Base-by-base conservation (phyloP, 352 stramenopile species). In the Pythium vanterpoolii region DNA sequence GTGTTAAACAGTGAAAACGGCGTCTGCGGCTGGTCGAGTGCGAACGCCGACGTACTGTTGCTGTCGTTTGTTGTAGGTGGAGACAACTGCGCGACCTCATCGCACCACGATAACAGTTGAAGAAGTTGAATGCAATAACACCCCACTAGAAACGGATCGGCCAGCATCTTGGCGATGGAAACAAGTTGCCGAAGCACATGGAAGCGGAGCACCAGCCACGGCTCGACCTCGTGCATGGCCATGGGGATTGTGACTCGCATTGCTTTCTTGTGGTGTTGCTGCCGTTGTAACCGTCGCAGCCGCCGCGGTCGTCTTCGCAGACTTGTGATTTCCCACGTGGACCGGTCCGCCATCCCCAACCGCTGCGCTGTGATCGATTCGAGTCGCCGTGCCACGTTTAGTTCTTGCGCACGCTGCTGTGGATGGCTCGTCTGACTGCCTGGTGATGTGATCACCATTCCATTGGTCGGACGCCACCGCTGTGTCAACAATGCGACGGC, bases 111-210 rank as follows among this genome's bases (percentile, higher is more conserved):
- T 1, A 95, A 56, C 60, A 89, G 71, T 54, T 85, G 69, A 43
- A 95, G 66, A 21, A 95, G 67, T 48, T 82, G 66, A 11, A 92
- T 72, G 43, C 74, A 83, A 55, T 87, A 76, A 9, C 66, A 73
- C 0, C 78, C 82, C 6, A 88, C 60, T 8, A 87, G 56, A 5
- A 85, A 56, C 3, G 79, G 60, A 30, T 90, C 72, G 4, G 64
- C 65, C 2, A 89, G 60, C 66, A 83, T 73, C 38, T 83, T 86
- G 5, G 83, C 64, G 40, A 90, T 69, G 1, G 69, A 76, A 40
- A 93, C 49, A 8, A 93, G 76, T 61, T 95, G 86, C 6, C 86
- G 77, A 30, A 95, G 66, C 0, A 92, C 78, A 47, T 93, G 80
- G 39, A 95, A 88, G 14, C 82, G 77, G 31, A 93, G 68, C 33